phyloP scores from a whole-genome alignment of 352 stramenopile genomes.

The Phytophthora ohioensis region DNA sequence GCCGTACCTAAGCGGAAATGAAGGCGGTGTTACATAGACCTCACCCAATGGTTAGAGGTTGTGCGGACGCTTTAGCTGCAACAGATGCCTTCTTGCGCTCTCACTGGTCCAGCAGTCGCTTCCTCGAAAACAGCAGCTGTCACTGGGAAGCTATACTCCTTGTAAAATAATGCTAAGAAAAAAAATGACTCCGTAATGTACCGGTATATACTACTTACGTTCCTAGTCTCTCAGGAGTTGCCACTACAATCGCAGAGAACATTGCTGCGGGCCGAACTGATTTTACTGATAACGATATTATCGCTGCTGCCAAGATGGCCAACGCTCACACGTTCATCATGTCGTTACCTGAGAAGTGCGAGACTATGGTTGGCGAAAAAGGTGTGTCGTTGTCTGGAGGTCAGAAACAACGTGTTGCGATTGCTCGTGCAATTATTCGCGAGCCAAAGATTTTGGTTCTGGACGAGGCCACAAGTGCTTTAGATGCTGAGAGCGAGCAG shows the following conservation, averaged over 20 bases:
- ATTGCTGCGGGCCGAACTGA: slow-evolving; percentile 73
- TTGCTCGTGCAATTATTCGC: slow-evolving; percentile 12
- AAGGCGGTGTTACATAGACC: too few species aligned
- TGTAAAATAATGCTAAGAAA: too few species aligned
- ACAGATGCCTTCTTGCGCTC: too few species aligned
- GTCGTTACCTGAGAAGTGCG: slow-evolving; percentile 10
- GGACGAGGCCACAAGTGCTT: slow-evolving; percentile 15
- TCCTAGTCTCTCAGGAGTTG: slow-evolving; percentile 74
- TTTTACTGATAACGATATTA: slow-evolving; percentile 61
- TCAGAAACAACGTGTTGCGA: slow-evolving; percentile 17
- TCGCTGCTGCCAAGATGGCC: slow-evolving; percentile 59
- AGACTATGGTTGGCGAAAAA: slow-evolving; percentile 10
- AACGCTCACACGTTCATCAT: slow-evolving; percentile 17
- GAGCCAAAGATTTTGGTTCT: slow-evolving; percentile 13
- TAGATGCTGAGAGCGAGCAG: slow-evolving; percentile 12
- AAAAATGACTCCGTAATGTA: too few species aligned
- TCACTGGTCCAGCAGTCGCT: too few species aligned
- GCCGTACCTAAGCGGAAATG: too few species aligned
- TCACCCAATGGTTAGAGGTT: too few species aligned
- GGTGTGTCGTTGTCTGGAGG: slow-evolving; percentile 12
- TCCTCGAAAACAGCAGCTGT: too few species aligned
- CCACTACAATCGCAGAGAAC: slow-evolving; percentile 81
- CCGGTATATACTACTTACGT: too few species aligned
- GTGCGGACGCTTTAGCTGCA: too few species aligned
- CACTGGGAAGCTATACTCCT: too few species aligned